Evolutionary conservation across 768 basidiomycete genomes (phyloP).

Genomic region (Mycena metata): DNA sequence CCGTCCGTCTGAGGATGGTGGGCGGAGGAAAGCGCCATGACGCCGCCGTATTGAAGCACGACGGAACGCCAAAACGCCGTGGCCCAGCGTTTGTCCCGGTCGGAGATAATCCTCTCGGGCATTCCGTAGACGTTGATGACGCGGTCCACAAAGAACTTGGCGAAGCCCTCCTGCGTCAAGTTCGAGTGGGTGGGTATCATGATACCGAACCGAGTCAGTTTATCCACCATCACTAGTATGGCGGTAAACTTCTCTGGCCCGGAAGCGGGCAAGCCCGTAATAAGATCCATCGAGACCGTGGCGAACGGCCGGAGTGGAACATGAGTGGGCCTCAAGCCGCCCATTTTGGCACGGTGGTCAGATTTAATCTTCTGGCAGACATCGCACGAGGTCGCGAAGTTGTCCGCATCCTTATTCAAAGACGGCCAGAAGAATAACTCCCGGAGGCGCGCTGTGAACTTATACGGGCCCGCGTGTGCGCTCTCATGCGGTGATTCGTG

Average conservation of each 20-base stretch:
- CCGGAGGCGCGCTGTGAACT: neutral
- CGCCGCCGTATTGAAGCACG: too few species aligned
- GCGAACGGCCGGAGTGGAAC: constrained; percentile 9
- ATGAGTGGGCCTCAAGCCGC: constrained; percentile 5
- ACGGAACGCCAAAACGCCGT: too few species aligned
- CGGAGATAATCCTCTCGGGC: too few species aligned
- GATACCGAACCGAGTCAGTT: too few species aligned
- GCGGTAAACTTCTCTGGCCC: constrained; percentile 38
- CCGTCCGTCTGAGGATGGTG: too few species aligned
- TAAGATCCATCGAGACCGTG: constrained; percentile 10
- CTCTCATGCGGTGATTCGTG: neutral
- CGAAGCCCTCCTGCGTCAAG: too few species aligned
- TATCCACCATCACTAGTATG: constrained; percentile 45
- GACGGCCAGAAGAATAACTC: constrained; percentile 16
- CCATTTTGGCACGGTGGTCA: constrained; percentile 1
- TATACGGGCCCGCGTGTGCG: neutral
- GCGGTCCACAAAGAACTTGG: too few species aligned
- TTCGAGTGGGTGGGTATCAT: too few species aligned
- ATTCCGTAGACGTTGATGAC: too few species aligned
- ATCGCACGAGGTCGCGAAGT: constrained; percentile 4
- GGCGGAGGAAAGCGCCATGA: too few species aligned
- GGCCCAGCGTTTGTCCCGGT: too few species aligned
- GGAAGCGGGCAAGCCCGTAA: constrained; percentile 26
- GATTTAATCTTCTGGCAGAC: constrained; percentile 21
- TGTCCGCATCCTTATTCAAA: neutral